A percentile compares a stretch with the other conserved stretches of the same genome.
Evolutionary conservation across 768 basidiomycete species (phyloP).

Genomic region (Trametes gibbosa): DNA sequence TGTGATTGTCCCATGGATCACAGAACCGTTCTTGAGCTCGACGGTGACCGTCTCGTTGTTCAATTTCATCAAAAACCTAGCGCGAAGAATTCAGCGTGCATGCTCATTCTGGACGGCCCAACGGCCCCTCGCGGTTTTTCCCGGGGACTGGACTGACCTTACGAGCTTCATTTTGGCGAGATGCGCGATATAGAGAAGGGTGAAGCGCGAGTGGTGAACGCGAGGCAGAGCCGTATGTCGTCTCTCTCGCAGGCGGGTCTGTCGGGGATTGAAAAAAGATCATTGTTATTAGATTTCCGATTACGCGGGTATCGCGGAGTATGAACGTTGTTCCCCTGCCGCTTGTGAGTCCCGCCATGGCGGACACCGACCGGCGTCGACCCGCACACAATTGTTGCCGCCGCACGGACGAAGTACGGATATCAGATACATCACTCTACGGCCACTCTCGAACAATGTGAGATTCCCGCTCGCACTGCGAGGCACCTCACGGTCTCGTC

Average conservation of each 20-base stretch:
- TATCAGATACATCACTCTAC: too few species aligned
- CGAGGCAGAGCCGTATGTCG: background rate
- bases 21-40: slow-evolving; percentile 96
- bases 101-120: background rate
- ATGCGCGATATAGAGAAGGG: background rate
- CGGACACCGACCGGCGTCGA: too few species aligned
- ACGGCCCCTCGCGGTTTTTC: background rate
- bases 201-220: background rate
- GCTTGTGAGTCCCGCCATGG: too few species aligned
- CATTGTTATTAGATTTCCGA: background rate
- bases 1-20: slow-evolving; percentile 95
- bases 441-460: too few species aligned
- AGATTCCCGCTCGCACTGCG: too few species aligned
- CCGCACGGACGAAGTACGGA: too few species aligned
- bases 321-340: too few species aligned
- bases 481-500: too few species aligned
- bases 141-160: slow-evolving; percentile 44
- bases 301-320: background rate
- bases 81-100: background rate
- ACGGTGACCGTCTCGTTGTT: slow-evolving; percentile 99
- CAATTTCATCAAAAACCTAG: slow-evolving; percentile 98
- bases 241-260: background rate
- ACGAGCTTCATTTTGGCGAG: slow-evolving; percentile 73
- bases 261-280: background rate
- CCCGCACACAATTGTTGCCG: too few species aligned